Base-by-base conservation (phyloP, 1,284 basidiomycete genomes). In the Cryptococcus deneoformans region DNA sequence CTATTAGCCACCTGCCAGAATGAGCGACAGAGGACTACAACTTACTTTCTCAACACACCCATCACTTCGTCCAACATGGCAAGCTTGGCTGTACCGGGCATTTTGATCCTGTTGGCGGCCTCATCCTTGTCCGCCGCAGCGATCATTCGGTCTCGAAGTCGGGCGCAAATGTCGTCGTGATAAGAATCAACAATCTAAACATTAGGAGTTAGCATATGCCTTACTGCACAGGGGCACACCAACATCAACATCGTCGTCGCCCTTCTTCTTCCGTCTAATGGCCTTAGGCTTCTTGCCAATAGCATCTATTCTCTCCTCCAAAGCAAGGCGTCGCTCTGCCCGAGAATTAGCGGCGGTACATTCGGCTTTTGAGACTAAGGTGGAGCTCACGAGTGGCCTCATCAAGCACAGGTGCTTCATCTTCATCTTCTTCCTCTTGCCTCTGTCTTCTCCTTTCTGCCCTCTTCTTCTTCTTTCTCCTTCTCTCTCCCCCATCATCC, bases 21-120 rank as follows among this genome's bases (percentile, higher is more conserved):
- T 9, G 49, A 24, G 37, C 14, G 35, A 40, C 12, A 8, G 24
- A 42, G 10, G 29, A 14, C 11, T 2, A 1, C 3, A 34, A 61
- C 89, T 61, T 70, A 94, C 94, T 96, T 98, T 78, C 94, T 89
- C 59, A 99, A 81, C 4, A 91, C 88, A n/a, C 89, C 87, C 82
- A 96, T 89, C 14, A 96, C 95, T 67, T 89, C 87, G 14, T 88
- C 86, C 29, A 99, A 80, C 70, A 96, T 82, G 56, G 83, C 85
- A 37, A 98, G 83, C 79, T 99, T 99, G 53, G 86, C 82, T 9
- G 86, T 86, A 8, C 92, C 95, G 0, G 93, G 93, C n/a, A 86
- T 76, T 69, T 90, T 91, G 46, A 88, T 85, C 50, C 82, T 78
- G 75, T 96, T 95, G 5, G 90, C 85, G 52, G 86, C 84, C 47